These are phyloP conservation scores for Colletotrichum orchidophilum DNA, from an alignment of 2,329 filamentous ascomycete genomes.

Conservation along the genomic window DNA sequence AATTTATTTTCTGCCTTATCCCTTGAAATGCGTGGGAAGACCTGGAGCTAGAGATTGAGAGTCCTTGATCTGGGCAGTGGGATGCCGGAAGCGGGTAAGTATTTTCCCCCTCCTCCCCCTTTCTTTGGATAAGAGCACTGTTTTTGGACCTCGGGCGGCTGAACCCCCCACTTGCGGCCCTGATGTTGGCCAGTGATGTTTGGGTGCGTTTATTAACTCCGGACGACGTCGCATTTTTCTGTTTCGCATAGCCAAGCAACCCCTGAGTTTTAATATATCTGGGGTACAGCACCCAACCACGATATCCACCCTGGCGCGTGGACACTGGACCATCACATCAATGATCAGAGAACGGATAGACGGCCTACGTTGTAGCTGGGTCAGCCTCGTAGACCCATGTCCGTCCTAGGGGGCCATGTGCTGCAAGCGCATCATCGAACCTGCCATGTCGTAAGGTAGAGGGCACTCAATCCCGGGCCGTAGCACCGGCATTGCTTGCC, in stretches of 20 bases:
- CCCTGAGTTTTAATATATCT: constrained; percentile 15
- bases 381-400: not conserved
- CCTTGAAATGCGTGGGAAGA: not conserved
- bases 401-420: not conserved
- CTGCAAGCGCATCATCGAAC: not conserved
- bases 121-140: not conserved
- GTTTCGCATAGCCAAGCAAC: constrained; percentile 18
- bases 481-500: constrained; percentile 12
- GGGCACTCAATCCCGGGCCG: not conserved
- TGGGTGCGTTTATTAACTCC: constrained; percentile 17
- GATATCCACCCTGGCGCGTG: not conserved
- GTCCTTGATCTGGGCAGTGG: not conserved
- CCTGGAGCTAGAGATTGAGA: no score
- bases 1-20: not conserved
- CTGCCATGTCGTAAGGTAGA: not conserved
- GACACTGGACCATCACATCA: no score
- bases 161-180: constrained; percentile 1
- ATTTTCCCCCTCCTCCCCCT: not conserved
- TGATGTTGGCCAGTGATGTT: constrained; percentile 2
- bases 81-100: not conserved
- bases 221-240: constrained; percentile 26
- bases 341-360: no score
- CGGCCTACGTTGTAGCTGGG: not conserved
- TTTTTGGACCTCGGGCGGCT: constrained; percentile 8
- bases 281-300: not conserved